Conservation (phyloP, 2,329 filamentous ascomycete species). For the Colletotrichum sp. region DNA sequence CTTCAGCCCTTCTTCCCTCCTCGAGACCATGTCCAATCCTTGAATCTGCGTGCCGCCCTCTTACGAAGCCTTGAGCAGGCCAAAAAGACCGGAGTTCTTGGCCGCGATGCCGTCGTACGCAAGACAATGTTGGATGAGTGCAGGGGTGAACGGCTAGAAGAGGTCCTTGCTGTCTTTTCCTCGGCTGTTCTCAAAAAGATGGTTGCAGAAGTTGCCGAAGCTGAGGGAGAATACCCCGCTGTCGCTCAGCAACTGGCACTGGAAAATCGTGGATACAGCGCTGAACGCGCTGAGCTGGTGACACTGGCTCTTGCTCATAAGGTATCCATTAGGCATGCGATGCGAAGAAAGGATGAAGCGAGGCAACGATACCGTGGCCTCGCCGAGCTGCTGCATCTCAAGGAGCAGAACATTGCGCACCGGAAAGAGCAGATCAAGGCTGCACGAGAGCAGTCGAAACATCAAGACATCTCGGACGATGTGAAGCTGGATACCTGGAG, state of each 20-base stretch:
- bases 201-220: slow-evolving; percentile 49
- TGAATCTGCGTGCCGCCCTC: slow-evolving; percentile 86
- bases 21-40: slow-evolving; percentile 85
- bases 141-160: slow-evolving; percentile 87
- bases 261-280: slow-evolving; percentile 63
- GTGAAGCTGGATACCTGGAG: slow-evolving; percentile 59
- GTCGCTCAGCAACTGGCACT: slow-evolving; percentile 61
- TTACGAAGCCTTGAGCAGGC: slow-evolving; percentile 81
- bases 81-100: slow-evolving; percentile 86
- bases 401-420: slow-evolving; percentile 61
- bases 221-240: slow-evolving; percentile 46
- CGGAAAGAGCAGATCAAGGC: slow-evolving; percentile 53
- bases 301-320: slow-evolving; percentile 78
- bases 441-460: slow-evolving; percentile 27
- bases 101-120: slow-evolving; percentile 79
- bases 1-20: slow-evolving; percentile 91
- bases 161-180: slow-evolving; percentile 84
- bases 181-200: slow-evolving; percentile 79
- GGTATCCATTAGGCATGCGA: slow-evolving; percentile 63
- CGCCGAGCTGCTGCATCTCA: slow-evolving; percentile 65
- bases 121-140: slow-evolving; percentile 99
- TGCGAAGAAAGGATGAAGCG: slow-evolving; percentile 66
- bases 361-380: slow-evolving; percentile 68
- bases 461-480: slow-evolving; percentile 41
- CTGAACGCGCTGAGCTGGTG: slow-evolving; percentile 60